A percentile compares a stretch with the other conserved stretches of the same genome.
Conservation (phyloP, 31 red algal species). For the Porphyra umbilicalis region DNA sequence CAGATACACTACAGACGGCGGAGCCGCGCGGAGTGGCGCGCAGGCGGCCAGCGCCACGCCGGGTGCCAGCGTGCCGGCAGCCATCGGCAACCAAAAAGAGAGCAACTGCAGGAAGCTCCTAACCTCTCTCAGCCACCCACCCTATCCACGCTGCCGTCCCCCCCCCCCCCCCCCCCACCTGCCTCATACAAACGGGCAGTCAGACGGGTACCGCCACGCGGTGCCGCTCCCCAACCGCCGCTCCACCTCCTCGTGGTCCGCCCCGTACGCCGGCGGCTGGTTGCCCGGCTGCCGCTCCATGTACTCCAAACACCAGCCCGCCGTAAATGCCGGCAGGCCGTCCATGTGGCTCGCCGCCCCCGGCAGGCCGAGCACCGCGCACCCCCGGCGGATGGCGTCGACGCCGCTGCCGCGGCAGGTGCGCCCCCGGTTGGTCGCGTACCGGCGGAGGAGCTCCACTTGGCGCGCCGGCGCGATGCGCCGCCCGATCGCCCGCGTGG, state of each 20-base stretch:
- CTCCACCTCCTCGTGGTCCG: conserved; percentile 25
- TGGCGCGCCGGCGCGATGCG: no score
- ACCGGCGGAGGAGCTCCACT: conserved; percentile 16
- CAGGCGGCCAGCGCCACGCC: no score
- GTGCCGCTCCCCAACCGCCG: conserved; percentile 13
- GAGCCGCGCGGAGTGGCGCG: no score
- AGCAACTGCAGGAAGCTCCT: no score
- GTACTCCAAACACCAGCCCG: conserved; percentile 33
- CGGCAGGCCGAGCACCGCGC: conserved; percentile 8
- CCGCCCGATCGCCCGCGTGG: conserved; percentile 20
- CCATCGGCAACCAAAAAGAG: no score
- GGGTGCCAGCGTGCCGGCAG: no score
- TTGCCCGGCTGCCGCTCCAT: conserved; percentile 29
- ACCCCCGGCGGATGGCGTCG: conserved; percentile 21
- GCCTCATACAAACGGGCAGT: no score
- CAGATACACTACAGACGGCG: no score
- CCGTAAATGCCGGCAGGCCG: conserved; percentile 26
- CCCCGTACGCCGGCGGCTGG: conserved; percentile 27
- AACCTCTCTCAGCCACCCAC: no score
- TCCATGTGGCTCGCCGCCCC: conserved; percentile 45
- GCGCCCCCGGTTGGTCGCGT: conserved; percentile 27
- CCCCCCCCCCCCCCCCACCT: no score
- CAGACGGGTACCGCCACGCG: conserved; percentile 45
- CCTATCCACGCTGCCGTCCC: no score
- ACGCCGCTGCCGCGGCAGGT: conserved; percentile 37